A percentile compares a stretch with the other conserved stretches of the same genome.
Evolutionary conservation across 768 basidiomycete genomes (phyloP).

Genomic region (Polyporus arcularius): DNA sequence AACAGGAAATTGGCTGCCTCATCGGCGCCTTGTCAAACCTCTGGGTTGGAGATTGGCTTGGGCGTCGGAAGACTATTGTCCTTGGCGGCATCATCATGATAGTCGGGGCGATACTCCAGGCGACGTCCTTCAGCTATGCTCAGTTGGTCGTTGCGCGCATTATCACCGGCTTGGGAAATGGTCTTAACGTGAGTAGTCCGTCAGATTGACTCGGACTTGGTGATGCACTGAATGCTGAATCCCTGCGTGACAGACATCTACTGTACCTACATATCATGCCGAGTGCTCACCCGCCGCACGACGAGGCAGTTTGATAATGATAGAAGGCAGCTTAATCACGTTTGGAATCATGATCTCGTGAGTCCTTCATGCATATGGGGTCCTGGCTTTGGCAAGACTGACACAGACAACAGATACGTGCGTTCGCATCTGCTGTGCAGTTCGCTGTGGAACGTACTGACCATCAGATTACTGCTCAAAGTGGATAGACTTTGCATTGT

Average conservation of each 20-base stretch:
- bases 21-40: conserved; percentile 64
- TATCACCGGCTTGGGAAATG: conserved; percentile 66
- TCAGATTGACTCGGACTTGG: background rate
- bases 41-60: conserved; percentile 59
- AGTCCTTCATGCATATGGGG: conserved; percentile 26
- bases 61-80: conserved; percentile 58
- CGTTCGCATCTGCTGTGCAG: background rate
- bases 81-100: conserved; percentile 63
- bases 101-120: conserved; percentile 61
- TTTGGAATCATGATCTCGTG: conserved; percentile 66
- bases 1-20: conserved; percentile 65
- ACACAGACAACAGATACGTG: conserved; percentile 24
- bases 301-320: conserved; percentile 63
- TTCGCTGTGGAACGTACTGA: background rate
- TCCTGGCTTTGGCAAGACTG: background rate
- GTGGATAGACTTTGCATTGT: conserved; percentile 70
- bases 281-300: conserved; percentile 64
- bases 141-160: conserved; percentile 65
- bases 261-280: conserved; percentile 64
- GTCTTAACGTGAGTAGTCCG: conserved; percentile 47
- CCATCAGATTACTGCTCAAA: conserved; percentile 19
- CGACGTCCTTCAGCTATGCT: conserved; percentile 55
- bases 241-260: conserved; percentile 49
- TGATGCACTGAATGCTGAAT: background rate
- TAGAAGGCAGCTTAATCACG: conserved; percentile 64